phyloP scores from a whole-genome alignment of 2,329 filamentous ascomycete species.

The Aureobasidium pullulans region DNA sequence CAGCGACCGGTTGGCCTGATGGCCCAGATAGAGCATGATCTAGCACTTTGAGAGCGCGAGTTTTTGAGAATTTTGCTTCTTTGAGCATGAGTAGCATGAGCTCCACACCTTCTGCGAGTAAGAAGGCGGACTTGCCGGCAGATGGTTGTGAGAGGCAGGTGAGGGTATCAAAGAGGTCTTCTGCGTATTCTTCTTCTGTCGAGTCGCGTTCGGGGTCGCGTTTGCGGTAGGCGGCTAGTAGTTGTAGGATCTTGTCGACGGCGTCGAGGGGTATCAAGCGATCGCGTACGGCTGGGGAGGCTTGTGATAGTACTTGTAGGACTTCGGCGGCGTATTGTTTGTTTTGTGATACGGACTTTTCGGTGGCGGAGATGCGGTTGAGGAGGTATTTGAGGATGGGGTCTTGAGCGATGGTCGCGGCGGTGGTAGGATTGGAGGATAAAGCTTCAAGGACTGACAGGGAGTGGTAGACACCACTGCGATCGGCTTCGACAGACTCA shows the following conservation, averaged over 20 bases:
- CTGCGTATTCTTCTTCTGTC: conserved; percentile 89
- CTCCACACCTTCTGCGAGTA: conserved; percentile 88
- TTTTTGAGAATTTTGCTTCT: conserved; percentile 78
- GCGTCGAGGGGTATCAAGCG: conserved; percentile 57
- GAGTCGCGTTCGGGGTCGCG: conserved; percentile 77
- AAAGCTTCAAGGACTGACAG: conserved; percentile 78
- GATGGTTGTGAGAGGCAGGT: conserved; percentile 71
- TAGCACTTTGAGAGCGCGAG: conserved; percentile 69
- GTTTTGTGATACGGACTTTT: conserved; percentile 67
- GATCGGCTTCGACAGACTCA: conserved; percentile 64
- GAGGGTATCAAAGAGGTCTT: conserved; percentile 84
- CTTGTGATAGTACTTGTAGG: conserved; percentile 79
- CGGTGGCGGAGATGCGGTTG: conserved; percentile 60
- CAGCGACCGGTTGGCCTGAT: conserved; percentile 55
- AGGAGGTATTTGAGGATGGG: conserved; percentile 73
- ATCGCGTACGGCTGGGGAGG: conserved; percentile 57
- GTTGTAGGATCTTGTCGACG: conserved; percentile 71
- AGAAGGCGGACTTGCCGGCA: conserved; percentile 69
- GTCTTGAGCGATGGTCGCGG: conserved; percentile 65
- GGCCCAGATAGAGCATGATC: conserved; percentile 68
- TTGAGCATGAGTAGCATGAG: conserved; percentile 86
- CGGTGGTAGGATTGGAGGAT: conserved; percentile 60
- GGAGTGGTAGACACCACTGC: conserved; percentile 79
- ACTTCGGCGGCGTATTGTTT: conserved; percentile 93
- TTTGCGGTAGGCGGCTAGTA: conserved; percentile 77